Evolutionary conservation across 345 rosid genomes (phyloP).

Genomic region (Raphanus raphanistrum): DNA sequence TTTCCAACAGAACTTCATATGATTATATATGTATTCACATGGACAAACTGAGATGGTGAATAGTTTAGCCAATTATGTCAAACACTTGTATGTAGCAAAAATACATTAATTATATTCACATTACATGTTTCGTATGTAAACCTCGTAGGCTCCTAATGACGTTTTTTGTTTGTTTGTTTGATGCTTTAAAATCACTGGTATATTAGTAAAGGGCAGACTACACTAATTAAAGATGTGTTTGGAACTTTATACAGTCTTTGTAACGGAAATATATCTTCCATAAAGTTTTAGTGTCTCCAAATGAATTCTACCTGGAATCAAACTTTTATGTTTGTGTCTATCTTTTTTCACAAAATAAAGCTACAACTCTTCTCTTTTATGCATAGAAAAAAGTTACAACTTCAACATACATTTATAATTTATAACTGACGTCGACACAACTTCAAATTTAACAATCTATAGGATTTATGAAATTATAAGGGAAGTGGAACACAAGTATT

Average conservation of each 20-base stretch:
- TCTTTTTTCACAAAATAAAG: background rate
- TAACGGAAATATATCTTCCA: background rate
- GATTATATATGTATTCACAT: too few species aligned
- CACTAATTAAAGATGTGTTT: background rate
- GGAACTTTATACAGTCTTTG: background rate
- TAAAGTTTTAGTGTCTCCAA: background rate
- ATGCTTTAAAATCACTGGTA: background rate
- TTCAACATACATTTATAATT: background rate
- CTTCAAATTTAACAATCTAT: background rate
- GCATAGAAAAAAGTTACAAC: background rate
- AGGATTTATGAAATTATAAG: background rate
- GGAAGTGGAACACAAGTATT: background rate
- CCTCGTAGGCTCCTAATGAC: background rate
- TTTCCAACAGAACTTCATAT: background rate
- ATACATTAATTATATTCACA: background rate
- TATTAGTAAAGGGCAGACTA: background rate
- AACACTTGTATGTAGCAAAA: background rate
- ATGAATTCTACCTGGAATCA: background rate
- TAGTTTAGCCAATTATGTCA: background rate
- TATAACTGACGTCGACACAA: background rate
- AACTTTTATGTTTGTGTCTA: background rate
- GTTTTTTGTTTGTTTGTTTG: background rate
- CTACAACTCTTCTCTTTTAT: background rate
- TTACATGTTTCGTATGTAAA: background rate
- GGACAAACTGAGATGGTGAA: background rate